Evolutionary conservation across 345 rosid genomes (phyloP), one percentile per base, ranked within the genome.

Genomic region (Aquilaria sinensis): DNA sequence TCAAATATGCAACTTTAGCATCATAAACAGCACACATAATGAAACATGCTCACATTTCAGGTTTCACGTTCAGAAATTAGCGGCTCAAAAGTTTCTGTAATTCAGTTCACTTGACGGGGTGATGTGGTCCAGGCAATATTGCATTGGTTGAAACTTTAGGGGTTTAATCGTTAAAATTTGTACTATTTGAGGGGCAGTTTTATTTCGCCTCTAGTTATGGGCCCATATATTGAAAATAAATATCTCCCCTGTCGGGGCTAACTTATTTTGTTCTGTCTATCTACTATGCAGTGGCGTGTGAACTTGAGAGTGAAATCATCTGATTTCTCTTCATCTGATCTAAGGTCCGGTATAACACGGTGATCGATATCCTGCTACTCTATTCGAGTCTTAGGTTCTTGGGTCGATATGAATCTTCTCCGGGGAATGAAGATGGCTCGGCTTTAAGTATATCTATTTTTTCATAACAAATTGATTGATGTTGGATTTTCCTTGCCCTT

Each of bases 401-500:
- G 53, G 29, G 31, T 14, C 23, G 23, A 23, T 23, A 23, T 23
- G 23, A 23, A 55, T 10, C 37, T 9, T 33, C 34, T 13, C 13
- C 46, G 47, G 6, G 32, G 11, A 31, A 55, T 53, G 6, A 32
- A 1, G 43, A 4, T 37, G 3, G 43, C 43, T 37, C 43, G 7
- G 47, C 31, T 6, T 48, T 13, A 9, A 34, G 8, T 37, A 9
- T 37, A 37, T 63, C 70, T 61, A 52, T 58, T 66, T 68, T 30
- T 62, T 55, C 49, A 51, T 50, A 53, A 23, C 31, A 50, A 46
- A 54, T 50, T 60, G 58, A 2, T 56, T 33, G 43, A 37, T 0
- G 43, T 2, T 51, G 67, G 56, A 67, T 53, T 65, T 77, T 71
- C 80, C 62, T 61, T 67, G 80, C 60, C 83, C 80, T 63, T 76